phyloP scores from a whole-genome alignment of 208 protist species.

The Strigomonas galati region DNA sequence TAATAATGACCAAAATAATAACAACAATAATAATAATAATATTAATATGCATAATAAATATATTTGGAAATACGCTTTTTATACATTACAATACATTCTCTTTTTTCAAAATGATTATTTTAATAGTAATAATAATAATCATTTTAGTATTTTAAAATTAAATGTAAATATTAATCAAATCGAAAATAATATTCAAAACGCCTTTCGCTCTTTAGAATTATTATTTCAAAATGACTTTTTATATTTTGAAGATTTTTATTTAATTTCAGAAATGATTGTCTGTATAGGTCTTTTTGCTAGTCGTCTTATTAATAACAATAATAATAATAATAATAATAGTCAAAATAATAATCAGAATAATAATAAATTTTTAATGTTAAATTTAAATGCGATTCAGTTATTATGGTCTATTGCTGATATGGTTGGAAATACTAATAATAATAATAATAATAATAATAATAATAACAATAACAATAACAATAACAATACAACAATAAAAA shows the following conservation, averaged over 20 bases:
- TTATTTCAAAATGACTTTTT: not conserved
- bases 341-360: not conserved
- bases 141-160: not conserved
- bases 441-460: not conserved
- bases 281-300: not conserved
- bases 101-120: not conserved
- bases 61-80: not conserved
- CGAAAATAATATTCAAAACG: not conserved
- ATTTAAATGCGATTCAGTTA: conserved; percentile 83
- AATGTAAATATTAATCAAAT: not conserved
- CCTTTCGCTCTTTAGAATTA: not conserved
- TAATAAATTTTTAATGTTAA: conserved; percentile 18
- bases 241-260: not conserved
- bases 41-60: not conserved
- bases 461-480: not conserved
- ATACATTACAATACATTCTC: not conserved
- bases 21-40: not conserved
- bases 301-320: not conserved
- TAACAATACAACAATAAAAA: too few relatives aligned
- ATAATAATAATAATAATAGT: not conserved
- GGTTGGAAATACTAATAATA: conserved; percentile 9
- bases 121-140: not conserved
- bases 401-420: conserved; percentile 85
- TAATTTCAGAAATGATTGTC: not conserved
- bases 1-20: not conserved